These are phyloP conservation scores for Sugiyamaella smithiae DNA, from an alignment of 805 yeast genomes.

Conservation along the genomic window DNA sequence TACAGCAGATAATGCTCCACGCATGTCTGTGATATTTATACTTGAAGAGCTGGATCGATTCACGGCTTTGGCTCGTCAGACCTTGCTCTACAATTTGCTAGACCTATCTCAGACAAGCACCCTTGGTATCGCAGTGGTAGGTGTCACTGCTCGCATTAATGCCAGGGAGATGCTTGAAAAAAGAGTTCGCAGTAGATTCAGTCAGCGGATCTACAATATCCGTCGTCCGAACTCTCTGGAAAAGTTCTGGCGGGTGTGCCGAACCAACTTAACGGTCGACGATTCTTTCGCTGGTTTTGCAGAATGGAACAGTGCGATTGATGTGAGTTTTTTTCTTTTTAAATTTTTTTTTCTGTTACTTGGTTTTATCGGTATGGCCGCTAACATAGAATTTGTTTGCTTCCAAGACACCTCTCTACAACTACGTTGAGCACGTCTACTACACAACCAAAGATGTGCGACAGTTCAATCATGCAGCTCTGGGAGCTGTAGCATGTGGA, in stretches of 20 bases:
- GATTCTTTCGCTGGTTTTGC: conserved; percentile 10
- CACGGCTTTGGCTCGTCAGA: conserved; percentile 70
- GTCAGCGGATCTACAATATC: conserved; percentile 68
- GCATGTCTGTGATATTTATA: conserved; percentile 65
- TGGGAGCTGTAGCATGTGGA: conserved; percentile 30
- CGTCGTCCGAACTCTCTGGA: conserved; percentile 49
- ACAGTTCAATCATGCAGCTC: conserved; percentile 32
- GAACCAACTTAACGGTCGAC: conserved; percentile 38
- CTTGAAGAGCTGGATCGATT: conserved; percentile 85
- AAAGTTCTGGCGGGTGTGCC: conserved; percentile 50
- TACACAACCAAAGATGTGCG: conserved; percentile 59
- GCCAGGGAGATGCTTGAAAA: conserved; percentile 83
- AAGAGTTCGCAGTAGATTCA: conserved; percentile 84
- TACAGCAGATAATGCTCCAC: conserved; percentile 8
- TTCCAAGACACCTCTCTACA: conserved; percentile 34
- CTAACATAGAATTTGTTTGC: conserved; percentile 7
- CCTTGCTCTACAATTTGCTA: conserved; percentile 80
- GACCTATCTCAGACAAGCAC: conserved; percentile 75
- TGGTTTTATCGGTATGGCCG: neutral
- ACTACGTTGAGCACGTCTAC: conserved; percentile 45
- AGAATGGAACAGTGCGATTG: conserved; percentile 26
- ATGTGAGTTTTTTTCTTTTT: conserved; percentile 11
- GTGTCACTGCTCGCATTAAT: conserved; percentile 71
- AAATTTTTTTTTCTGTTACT: no score
- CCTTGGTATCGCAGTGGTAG: conserved; percentile 77